Evolutionary conservation across 768 basidiomycete species (phyloP).

Genomic region (Podaxis rugospora): DNA sequence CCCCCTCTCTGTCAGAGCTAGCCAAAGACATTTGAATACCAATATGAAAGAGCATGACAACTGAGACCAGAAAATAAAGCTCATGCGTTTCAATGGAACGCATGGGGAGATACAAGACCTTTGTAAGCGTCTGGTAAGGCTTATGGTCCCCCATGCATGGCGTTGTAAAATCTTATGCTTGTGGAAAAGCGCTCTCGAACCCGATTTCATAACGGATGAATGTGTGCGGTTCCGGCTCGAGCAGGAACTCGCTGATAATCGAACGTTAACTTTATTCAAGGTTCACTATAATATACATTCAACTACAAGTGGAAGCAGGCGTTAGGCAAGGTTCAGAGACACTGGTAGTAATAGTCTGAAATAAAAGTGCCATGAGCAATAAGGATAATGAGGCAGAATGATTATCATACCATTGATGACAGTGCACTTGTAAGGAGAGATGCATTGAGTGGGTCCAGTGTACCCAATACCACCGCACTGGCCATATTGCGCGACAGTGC

Average conservation of each 20-base stretch:
- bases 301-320: not conserved
- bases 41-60: no score
- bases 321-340: conserved; percentile 20
- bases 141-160: no score
- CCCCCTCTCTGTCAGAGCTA: no score
- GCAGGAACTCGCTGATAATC: not conserved
- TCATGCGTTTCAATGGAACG: no score
- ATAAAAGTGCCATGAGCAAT: not conserved
- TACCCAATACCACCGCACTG: conserved; percentile 41
- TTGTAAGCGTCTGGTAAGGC: no score
- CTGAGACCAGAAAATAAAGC: no score
- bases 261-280: not conserved
- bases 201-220: no score
- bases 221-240: no score
- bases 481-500: conserved; percentile 33
- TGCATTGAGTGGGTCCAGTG: conserved; percentile 33
- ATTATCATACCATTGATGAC: conserved; percentile 27
- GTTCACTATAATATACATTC: not conserved
- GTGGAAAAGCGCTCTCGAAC: no score
- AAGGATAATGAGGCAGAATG: not conserved
- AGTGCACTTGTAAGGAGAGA: conserved; percentile 32
- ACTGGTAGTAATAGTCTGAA: conserved; percentile 34
- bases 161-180: no score
- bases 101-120: no score
- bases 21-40: no score